phyloP scores from a whole-genome alignment of 1,284 basidiomycete species.

The Neotropicomus parvogracilis region DNA sequence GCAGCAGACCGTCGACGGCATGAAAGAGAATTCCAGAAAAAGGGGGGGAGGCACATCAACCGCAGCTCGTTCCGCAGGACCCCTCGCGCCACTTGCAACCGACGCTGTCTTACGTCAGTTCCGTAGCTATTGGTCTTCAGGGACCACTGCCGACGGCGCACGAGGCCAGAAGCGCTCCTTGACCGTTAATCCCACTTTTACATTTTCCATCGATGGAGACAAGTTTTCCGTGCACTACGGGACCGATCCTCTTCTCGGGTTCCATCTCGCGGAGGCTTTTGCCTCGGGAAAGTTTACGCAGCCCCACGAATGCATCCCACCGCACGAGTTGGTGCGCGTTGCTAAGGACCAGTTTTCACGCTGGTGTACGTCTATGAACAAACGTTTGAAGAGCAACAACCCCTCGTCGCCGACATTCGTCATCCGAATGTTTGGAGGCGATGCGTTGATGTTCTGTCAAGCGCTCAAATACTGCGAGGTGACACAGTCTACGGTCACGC shows the following conservation, averaged over 20 bases:
- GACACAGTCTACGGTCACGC: constrained; percentile 7
- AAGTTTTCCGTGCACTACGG: constrained; percentile 46
- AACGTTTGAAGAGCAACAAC: constrained; percentile 15
- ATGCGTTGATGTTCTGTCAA: constrained; percentile 32
- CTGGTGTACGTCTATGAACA: constrained; percentile 23
- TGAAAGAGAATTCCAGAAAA: constrained; percentile 5
- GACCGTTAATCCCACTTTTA: constrained; percentile 46
- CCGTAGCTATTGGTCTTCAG: constrained; percentile 41
- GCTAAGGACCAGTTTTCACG: constrained; percentile 24
- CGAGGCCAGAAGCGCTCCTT: constrained; percentile 22
- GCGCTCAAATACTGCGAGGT: constrained; percentile 25
- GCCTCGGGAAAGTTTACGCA: constrained; percentile 10
- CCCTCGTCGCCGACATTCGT: constrained; percentile 16
- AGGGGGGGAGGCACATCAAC: background rate
- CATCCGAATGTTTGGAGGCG: constrained; percentile 33
- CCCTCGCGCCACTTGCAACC: constrained; percentile 25
- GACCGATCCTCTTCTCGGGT: constrained; percentile 42
- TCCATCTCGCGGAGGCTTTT: constrained; percentile 45
- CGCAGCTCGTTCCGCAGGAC: constrained; percentile 39
- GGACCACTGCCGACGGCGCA: constrained; percentile 34
- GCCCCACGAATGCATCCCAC: background rate
- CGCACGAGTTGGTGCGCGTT: constrained; percentile 12
- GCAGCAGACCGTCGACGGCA: constrained; percentile 13
- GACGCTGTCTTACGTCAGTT: constrained; percentile 24
- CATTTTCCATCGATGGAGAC: constrained; percentile 41